Base-by-base conservation (phyloP, 2,329 filamentous ascomycete species). In the Furcasterigmium furcatum region DNA sequence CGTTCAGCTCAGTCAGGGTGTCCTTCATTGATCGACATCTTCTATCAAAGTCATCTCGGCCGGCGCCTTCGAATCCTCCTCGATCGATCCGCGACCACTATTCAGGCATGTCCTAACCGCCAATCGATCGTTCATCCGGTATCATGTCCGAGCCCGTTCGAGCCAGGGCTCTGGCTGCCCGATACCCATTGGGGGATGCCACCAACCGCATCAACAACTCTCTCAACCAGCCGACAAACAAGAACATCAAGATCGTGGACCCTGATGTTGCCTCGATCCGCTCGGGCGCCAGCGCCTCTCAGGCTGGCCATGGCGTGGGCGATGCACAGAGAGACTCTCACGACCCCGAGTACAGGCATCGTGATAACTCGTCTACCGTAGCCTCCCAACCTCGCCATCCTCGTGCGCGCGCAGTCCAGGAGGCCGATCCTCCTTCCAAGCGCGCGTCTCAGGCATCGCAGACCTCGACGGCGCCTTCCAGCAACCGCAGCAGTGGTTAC, bases 151-250 rank as follows among this genome's bases (percentile, higher is more conserved):
- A 52, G 43, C 30, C 44, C 36, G 38, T 35, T 32, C 46, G 46
- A 20, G 38, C 27, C 43, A 45, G 42, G 44, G 43, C 46, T 8
- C 41, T 39, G 18, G 38, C 44, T 24, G 44, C 50, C 49, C 68
- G 69, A 46, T 56, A 62, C 43, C 75, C 75, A 36, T 61, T 79
- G 38, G 65, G 65, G 27, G 75, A 79, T 57, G 71, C 73, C 19
- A 69, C 66, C 21, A 65, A 71, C 49, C 69, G 74, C 52, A 62
- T 73, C 52, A 78, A 77, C 54, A 68, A 70, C 21, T 36, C 34
- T 18, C 34, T 20, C n/a, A 36, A 57, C 61, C 16, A 61, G 61
- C 48, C 55, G 39, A 55, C 63, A 24, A 46, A 53, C 18, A 57
- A 60, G 24, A 41, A 47, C 49, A 21, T 46, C 49, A 47, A 71